Conservation (phyloP, 805 yeast species). For the Starmerella roubikii region DNA sequence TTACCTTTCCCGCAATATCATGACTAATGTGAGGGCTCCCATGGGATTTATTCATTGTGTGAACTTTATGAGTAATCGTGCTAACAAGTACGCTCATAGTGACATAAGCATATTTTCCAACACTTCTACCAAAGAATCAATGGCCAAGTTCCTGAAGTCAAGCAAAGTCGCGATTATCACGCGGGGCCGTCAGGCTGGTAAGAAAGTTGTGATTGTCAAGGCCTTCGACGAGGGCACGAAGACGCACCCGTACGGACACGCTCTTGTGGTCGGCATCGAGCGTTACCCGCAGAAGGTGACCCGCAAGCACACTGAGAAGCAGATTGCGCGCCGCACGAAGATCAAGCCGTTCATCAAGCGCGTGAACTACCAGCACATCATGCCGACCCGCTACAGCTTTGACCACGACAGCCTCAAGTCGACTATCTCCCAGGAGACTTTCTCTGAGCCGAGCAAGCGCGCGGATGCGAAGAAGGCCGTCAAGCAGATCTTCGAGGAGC, state of each 20-base stretch:
- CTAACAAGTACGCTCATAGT: no score
- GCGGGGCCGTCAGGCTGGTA: conserved; percentile 99
- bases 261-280: conserved; percentile 98
- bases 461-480: conserved; percentile 98
- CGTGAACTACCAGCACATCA: conserved; percentile 98
- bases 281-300: conserved; percentile 95
- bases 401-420: conserved; percentile 93
- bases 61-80: no score
- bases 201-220: conserved; percentile 97
- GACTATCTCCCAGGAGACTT: conserved; percentile 82
- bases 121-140: conserved; percentile 25
- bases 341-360: conserved; percentile 98
- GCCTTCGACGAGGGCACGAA: conserved; percentile 98
- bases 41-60: no score
- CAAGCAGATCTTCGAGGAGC: conserved; percentile 98
- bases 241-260: conserved; percentile 97
- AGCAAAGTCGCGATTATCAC: conserved; percentile 99
- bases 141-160: conserved; percentile 99
- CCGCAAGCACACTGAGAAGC: conserved; percentile 90
- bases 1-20: no score
- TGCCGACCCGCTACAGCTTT: conserved; percentile 99
- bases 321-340: conserved; percentile 92
- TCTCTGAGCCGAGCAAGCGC: conserved; percentile 94
- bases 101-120: no score
- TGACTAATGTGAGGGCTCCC: no score